Evolutionary conservation across 2,329 filamentous ascomycete species (phyloP).

Genomic region (Orbilia oligospora): DNA sequence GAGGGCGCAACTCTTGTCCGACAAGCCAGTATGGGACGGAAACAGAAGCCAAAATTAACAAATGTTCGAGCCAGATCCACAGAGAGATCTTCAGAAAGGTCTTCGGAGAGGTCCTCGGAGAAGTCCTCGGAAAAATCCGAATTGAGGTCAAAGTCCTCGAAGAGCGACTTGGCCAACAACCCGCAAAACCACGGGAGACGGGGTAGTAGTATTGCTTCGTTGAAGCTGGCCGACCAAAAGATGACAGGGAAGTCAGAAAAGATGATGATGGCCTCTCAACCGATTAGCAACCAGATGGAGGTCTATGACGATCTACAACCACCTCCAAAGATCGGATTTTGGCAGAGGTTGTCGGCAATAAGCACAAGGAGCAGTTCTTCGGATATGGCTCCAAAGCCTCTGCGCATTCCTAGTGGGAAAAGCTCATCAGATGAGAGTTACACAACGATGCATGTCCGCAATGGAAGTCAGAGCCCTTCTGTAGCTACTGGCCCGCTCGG

Average conservation of each 20-base stretch:
- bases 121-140: conserved; percentile 62
- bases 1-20: conserved; percentile 70
- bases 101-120: conserved; percentile 59
- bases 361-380: conserved; percentile 38
- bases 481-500: conserved; percentile 39
- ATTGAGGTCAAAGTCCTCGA: conserved; percentile 43
- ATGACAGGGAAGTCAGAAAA: conserved; percentile 36
- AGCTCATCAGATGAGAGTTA: conserved; percentile 36
- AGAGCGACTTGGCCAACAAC: conserved; percentile 29
- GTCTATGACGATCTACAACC: conserved; percentile 41
- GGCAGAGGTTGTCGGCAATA: conserved; percentile 50
- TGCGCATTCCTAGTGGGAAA: conserved; percentile 36
- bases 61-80: conserved; percentile 65
- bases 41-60: conserved; percentile 73
- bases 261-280: conserved; percentile 20
- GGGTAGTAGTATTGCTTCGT: conserved; percentile 41
- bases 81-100: conserved; percentile 25
- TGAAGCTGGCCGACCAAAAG: conserved; percentile 47
- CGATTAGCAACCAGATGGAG: conserved; percentile 41
- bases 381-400: conserved; percentile 39
- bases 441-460: conserved; percentile 14
- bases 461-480: conserved; percentile 38
- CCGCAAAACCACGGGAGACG: conserved; percentile 37
- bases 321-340: conserved; percentile 52
- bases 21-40: conserved; percentile 75